These are phyloP conservation scores for Claviceps fusiformis DNA, from an alignment of 2,329 filamentous ascomycete genomes.

Conservation along the genomic window DNA sequence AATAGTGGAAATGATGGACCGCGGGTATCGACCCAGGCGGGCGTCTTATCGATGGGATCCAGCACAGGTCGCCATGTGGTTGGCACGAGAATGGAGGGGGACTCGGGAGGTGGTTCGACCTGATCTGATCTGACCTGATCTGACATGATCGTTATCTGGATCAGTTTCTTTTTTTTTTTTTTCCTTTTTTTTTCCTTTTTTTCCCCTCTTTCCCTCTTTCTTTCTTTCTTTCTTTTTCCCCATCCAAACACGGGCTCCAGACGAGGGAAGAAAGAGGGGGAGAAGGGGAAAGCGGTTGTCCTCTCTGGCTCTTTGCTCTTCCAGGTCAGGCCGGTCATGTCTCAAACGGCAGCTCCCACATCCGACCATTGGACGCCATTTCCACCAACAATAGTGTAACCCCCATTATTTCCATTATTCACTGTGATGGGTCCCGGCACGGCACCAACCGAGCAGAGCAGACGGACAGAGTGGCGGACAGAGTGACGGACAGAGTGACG, in stretches of 20 bases:
- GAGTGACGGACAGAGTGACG: not conserved
- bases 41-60: not conserved
- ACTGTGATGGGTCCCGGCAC: not conserved
- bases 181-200: not conserved
- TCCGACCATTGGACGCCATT: not conserved
- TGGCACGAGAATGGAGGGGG: not conserved
- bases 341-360: not conserved
- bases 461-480: not conserved
- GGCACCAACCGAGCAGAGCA: not conserved
- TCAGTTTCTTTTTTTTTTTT: no score
- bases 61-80: not conserved
- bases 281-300: not conserved
- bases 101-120: not conserved
- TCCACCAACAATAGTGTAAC: not conserved
- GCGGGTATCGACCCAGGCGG: not conserved
- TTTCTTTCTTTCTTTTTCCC: not conserved
- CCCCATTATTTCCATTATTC: not conserved
- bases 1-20: not conserved
- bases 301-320: not conserved
- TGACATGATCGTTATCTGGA: no score
- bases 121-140: not conserved
- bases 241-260: not conserved
- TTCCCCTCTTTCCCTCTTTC: not conserved
- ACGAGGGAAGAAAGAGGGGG: not conserved
- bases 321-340: not conserved